Percentiles rank a stretch among this genome's conserved stretches.
Evolutionary conservation across 345 rosid species (phyloP).

Genomic region (Barbarea vulgaris): DNA sequence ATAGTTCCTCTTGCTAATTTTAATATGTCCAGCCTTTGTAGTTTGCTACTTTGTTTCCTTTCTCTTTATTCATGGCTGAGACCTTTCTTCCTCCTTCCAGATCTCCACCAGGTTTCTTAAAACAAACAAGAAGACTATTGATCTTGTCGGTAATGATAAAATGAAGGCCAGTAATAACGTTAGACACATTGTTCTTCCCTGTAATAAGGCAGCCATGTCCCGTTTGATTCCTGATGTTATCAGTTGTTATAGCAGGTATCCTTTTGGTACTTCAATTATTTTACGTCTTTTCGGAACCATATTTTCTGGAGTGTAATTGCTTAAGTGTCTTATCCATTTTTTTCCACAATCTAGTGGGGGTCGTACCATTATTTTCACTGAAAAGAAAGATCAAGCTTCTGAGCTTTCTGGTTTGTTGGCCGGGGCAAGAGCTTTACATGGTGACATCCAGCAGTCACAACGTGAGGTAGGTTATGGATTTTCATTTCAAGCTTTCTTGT

Average conservation of each 20-base stretch:
- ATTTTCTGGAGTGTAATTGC: background rate
- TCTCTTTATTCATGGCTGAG: conserved; percentile 10
- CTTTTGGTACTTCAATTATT: background rate
- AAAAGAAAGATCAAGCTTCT: conserved; percentile 85
- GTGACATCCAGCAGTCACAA: conserved; percentile 90
- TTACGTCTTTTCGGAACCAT: background rate
- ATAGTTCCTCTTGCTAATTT: background rate
- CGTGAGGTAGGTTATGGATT: conserved; percentile 65
- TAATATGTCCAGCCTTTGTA: background rate
- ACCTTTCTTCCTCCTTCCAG: conserved; percentile 45
- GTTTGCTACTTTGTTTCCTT: background rate
- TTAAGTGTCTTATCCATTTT: conserved; percentile 4
- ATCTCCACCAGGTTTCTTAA: conserved; percentile 78
- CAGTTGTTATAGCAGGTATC: conserved; percentile 88
- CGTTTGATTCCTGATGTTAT: conserved; percentile 90
- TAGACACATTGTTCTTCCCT: conserved; percentile 85
- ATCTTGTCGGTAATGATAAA: conserved; percentile 97
- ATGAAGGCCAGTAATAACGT: conserved; percentile 97
- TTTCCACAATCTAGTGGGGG: conserved; percentile 69
- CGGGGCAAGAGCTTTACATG: conserved; percentile 90
- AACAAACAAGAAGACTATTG: conserved; percentile 71
- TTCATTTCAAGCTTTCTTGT: background rate
- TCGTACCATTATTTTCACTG: conserved; percentile 86
- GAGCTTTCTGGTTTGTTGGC: conserved; percentile 83
- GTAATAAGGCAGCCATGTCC: conserved; percentile 67